Evolutionary conservation across 495 filamentous ascomycete species (phyloP).

Genomic region (Aspergillus diversus): DNA sequence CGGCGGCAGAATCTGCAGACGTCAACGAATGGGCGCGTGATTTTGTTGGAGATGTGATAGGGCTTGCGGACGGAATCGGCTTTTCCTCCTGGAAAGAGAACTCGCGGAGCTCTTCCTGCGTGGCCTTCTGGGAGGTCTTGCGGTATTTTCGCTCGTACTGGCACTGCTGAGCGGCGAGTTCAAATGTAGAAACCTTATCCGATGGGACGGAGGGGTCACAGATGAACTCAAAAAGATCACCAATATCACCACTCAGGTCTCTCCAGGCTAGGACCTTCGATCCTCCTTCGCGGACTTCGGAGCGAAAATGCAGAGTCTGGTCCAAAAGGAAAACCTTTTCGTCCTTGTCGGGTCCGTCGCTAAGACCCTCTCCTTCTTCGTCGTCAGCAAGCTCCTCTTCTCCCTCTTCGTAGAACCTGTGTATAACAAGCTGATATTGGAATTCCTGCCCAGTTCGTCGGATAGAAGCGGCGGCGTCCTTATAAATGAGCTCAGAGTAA

Average conservation of each 20-base stretch:
- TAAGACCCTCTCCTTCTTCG: constrained; percentile 78
- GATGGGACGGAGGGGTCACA: constrained; percentile 75
- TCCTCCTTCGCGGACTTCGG: constrained; percentile 73
- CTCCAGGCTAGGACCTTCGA: constrained; percentile 91
- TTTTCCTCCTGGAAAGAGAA: constrained; percentile 81
- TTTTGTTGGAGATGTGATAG: constrained; percentile 66
- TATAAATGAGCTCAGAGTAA: constrained; percentile 98
- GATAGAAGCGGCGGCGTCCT: constrained; percentile 90
- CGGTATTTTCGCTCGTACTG: constrained; percentile 96
- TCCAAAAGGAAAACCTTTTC: constrained; percentile 97
- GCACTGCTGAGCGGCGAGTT: constrained; percentile 83
- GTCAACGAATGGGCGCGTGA: constrained; percentile 35
- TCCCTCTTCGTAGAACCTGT: constrained; percentile 95
- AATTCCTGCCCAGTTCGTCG: constrained; percentile 90
- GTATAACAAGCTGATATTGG: constrained; percentile 95
- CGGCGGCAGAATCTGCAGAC: constrained; percentile 41
- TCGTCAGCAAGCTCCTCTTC: constrained; percentile 88
- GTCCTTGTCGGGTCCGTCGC: constrained; percentile 76
- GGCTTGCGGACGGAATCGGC: constrained; percentile 82
- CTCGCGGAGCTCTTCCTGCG: constrained; percentile 75
- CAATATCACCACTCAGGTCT: constrained; percentile 89
- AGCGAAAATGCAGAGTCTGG: constrained; percentile 85
- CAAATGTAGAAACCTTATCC: constrained; percentile 77
- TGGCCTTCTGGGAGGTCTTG: constrained; percentile 75
- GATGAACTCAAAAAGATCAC: constrained; percentile 95